Base-by-base conservation (phyloP, 192 early-diverging fungal species). In the Linnemannia exigua region DNA sequence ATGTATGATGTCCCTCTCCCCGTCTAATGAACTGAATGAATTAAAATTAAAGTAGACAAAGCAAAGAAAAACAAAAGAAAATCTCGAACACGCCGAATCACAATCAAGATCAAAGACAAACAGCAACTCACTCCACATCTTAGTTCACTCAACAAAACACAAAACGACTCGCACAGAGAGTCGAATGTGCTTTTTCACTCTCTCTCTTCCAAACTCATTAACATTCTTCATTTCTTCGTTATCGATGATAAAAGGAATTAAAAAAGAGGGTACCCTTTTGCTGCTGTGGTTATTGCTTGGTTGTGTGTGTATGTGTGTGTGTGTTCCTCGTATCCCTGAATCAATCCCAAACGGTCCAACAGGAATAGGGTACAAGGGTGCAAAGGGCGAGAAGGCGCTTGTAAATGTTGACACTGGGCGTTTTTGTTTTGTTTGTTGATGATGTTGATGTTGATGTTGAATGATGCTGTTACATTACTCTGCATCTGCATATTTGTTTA, bases 1-100 rank as follows among this genome's bases (percentile, higher is more conserved):
- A n/a, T n/a, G n/a, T n/a, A n/a, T n/a, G 0, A 15, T 63, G 25
- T 15, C 28, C 12, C 28, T 14, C 31, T 25, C 28, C 58, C 28
- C 58, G 58, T 25, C 58, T 25, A 63, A 63, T 31, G 9, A 54
- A 54, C 11, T n/a, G 7, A 61, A 12, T 61, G 19, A 17, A 50
- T 17, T 8, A 28, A 61, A 12, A 25, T 61, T 63, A 63, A 31
- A 31, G 28, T 31, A 52, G 51, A 52, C 15, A 19, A 31, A 15
- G 50, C 4, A 63, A 63, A 31, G 14, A 3, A 63, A 51, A 19
- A 51, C 1, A 25, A 63, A 63, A 11, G 54, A 63, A 31, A 1
- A 63, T 63, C 58, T 63, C 58, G 58, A 63, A 28, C 58, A 63
- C 58, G 25, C 58, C 58, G 28, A 63, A 63, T 63, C 58, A 63